A percentile compares a stretch with the other conserved stretches of the same genome.
Conservation (phyloP, 2,329 filamentous ascomycete species). For the Xylariaceae sp. region DNA sequence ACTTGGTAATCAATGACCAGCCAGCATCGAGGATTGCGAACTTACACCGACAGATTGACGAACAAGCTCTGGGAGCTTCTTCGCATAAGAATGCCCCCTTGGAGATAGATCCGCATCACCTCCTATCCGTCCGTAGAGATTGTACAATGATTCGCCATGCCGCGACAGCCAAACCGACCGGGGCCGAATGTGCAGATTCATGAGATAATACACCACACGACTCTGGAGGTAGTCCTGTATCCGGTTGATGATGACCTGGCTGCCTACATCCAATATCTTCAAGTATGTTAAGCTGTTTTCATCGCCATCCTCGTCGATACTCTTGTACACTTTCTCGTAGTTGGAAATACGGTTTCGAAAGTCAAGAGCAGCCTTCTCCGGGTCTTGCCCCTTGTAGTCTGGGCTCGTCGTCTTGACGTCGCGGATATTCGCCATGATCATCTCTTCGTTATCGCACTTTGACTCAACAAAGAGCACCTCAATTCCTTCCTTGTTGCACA, state of each 20-base stretch:
- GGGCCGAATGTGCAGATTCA: conserved; percentile 97
- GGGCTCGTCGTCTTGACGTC: conserved; percentile 97
- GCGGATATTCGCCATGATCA: conserved; percentile 97
- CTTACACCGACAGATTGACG: conserved; percentile 79
- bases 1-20: background rate
- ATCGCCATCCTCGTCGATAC: conserved; percentile 74
- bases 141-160: conserved; percentile 92
- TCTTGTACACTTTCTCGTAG: conserved; percentile 96
- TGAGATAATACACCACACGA: conserved; percentile 94
- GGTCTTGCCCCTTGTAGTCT: conserved; percentile 91
- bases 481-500: conserved; percentile 69
- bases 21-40: conserved; percentile 10
- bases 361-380: conserved; percentile 83
- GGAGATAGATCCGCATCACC: conserved; percentile 84
- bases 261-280: conserved; percentile 94
- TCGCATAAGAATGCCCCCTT: conserved; percentile 83
- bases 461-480: conserved; percentile 96
- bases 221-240: conserved; percentile 97
- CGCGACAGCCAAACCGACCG: conserved; percentile 95
- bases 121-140: conserved; percentile 85
- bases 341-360: conserved; percentile 93
- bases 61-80: conserved; percentile 78
- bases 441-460: conserved; percentile 89
- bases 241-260: conserved; percentile 95
- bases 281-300: conserved; percentile 89